Base-by-base conservation (phyloP, 345 rosid genomes). In the Gynandropsis gynandra region DNA sequence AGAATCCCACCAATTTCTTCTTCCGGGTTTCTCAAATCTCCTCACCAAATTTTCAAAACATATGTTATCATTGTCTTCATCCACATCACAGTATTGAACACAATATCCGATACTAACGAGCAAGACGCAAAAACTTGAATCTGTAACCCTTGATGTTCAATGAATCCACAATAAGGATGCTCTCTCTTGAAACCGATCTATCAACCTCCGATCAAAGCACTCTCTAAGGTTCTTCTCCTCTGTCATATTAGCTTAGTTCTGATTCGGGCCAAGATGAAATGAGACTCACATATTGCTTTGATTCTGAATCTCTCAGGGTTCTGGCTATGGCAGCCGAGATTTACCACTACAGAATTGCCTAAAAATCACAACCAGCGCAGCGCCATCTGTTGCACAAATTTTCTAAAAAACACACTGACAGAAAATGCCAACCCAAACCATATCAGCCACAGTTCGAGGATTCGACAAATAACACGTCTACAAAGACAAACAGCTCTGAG, bases 291-390 rank as follows among this genome's bases (percentile, higher is more conserved):
- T 55, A 60, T 10, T 76, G 80, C 29, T 75, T 88, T 0, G 78
- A 70, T 18, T 88, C 95, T 0, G 81, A 77, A 47, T 81, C 89
- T 68, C 63, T 78, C 36, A 93, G 74, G 29, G 85, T 65, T 70
- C 81, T 87, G 4, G 74, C 74, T 14, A 93, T 73, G 64, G 78
- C 87, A 21, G 89, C 94, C 2, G 50, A 0, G 97, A 93, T 63
- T 93, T 93, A 37, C 95, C 97, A 42, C 99, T 85, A 65, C 99
- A 80, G 13, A 94, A 97, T 66, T 93, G 95, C 62, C 99, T 95
- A 63, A 90, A 88, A 32, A 83, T 76, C 56, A 92, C 95, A 68
- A 85, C 87, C 73, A 92, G 70, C 9, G 95, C 73, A 92, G 70
- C 9, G 95, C 98, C 97, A 92, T 92, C 50, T 34, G 27, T 35